Conservation (phyloP, 345 rosid genomes). For the Ceriops tagal region DNA sequence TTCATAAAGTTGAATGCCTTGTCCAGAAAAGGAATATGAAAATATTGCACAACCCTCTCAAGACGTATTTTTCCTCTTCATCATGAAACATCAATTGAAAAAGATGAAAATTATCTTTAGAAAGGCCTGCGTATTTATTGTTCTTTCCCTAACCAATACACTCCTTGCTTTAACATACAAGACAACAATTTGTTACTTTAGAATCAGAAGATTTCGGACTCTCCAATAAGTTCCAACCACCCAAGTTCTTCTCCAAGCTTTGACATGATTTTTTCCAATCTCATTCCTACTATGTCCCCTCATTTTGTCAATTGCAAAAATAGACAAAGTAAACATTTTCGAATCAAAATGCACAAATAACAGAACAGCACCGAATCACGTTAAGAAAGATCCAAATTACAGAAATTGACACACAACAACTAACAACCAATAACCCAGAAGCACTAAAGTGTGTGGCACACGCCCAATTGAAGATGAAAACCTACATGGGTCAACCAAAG, state of each 20-base stretch:
- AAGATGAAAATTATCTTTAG: not conserved
- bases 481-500: slow-evolving; percentile 11
- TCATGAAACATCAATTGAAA: not conserved
- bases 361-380: not conserved
- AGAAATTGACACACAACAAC: not conserved
- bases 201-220: not conserved
- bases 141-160: too few species aligned
- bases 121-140: too few species aligned
- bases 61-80: not conserved
- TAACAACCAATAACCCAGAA: not conserved
- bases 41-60: not conserved
- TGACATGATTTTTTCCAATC: not conserved
- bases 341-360: not conserved
- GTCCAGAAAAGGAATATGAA: not conserved
- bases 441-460: not conserved
- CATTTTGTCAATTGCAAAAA: too few species aligned
- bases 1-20: not conserved
- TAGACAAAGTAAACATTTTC: not conserved
- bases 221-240: not conserved
- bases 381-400: not conserved
- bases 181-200: not conserved
- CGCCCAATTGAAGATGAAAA: slow-evolving; percentile 5
- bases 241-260: not conserved
- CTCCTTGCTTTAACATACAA: too few species aligned
- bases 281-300: not conserved